Evolutionary conservation across 2,329 filamentous ascomycete genomes (phyloP).

Genomic region (Pezicula rhizophila): DNA sequence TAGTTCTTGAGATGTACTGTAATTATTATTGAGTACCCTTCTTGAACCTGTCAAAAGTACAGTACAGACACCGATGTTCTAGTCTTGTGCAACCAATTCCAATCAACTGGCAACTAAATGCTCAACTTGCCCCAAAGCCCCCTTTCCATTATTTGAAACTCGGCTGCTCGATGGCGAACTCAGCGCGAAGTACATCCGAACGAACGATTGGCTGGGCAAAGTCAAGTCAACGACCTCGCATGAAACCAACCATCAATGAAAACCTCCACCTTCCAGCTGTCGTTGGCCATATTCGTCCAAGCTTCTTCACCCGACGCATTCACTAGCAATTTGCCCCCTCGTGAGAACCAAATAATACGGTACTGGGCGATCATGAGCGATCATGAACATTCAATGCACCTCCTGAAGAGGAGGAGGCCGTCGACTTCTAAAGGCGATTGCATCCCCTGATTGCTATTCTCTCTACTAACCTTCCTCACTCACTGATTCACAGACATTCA

Average conservation of each 20-base stretch:
- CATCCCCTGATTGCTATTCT: background rate
- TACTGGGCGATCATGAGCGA: too few species aligned
- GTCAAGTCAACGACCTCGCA: background rate
- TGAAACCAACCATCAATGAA: background rate
- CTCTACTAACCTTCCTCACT: background rate
- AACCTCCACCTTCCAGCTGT: background rate
- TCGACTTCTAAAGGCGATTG: background rate
- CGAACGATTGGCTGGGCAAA: constrained; percentile 1
- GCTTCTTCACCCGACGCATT: background rate
- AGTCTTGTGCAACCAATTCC: background rate
- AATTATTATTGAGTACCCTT: too few species aligned
- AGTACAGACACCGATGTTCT: background rate
- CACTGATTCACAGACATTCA: too few species aligned
- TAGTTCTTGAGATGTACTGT: too few species aligned
- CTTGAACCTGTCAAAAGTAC: too few species aligned
- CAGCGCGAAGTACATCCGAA: background rate
- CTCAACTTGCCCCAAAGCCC: background rate
- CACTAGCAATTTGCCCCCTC: too few species aligned
- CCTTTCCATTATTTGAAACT: background rate
- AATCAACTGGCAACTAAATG: background rate
- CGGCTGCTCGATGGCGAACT: background rate
- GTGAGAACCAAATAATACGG: too few species aligned
- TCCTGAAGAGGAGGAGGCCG: too few species aligned
- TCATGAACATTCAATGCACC: too few species aligned
- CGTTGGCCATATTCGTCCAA: background rate